Base-by-base conservation (phyloP, 1,284 basidiomycete species). In the Moesziomyces globuligerus region DNA sequence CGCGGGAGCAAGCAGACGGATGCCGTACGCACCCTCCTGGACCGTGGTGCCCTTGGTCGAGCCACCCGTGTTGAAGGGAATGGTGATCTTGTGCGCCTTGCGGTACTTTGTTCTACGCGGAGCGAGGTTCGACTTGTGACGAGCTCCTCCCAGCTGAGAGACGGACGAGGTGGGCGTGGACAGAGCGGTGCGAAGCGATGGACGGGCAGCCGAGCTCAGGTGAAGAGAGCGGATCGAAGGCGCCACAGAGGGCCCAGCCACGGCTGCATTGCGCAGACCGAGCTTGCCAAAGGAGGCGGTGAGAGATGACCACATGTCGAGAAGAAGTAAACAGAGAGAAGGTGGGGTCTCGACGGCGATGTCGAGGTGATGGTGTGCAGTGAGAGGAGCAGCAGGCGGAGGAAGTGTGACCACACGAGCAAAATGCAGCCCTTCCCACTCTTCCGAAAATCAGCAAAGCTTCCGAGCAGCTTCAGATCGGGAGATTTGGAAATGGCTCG, bases 1-100 rank as follows among this genome's bases (percentile, higher is more conserved):
- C 39, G 88, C 88, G 0, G 93, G 92, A 0, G 90, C 90, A 76
- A 92, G 91, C 20, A 97, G 90, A 38, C 96, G 86, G 42, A 98
- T 88, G 4, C 96, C 96, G 87, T 90, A 98, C 15, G 91, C 89
- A 36, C 94, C 96, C 76, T 89, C 92, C 28, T 92, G 89, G 26
- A 98, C 87, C 0, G 93, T 94, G 9, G 95, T 96, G 23, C 95
- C 96, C 80, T 93, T 93, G 32, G 89, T 91, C 17, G 93, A 95
- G 17, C 96, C 95, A 57, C 95, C 96, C 47, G 72, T 75, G 25
- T 76, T 80, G 64, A 82, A 74, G 26, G 79, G 74, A 34, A 94
- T 87, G 46, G 89, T 87, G 55, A 92, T 93, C 83, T 96, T 96
- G 84, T 94, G 92, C 29, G 91, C 87, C 83, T 92, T 93, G 75